Evolutionary conservation across 495 filamentous ascomycete genomes (phyloP).

Genomic region (Parathielavia appendiculata): DNA sequence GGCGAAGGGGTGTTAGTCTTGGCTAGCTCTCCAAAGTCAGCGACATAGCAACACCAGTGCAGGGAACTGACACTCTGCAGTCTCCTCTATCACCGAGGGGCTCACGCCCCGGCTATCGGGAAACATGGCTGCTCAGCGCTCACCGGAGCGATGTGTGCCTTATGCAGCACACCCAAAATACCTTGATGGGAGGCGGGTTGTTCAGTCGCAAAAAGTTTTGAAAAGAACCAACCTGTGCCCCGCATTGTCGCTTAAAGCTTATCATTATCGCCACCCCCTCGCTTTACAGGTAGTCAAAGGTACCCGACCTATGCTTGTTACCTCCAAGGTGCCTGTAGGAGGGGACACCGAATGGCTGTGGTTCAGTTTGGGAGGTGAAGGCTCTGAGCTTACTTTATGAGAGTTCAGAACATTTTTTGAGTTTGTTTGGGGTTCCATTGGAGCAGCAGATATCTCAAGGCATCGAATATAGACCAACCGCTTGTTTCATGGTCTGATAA

Average conservation of each 20-base stretch:
- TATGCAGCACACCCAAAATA: neutral
- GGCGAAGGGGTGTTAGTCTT: neutral
- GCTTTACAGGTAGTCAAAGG: too few species aligned
- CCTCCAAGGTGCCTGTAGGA: neutral
- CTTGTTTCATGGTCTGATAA: too few species aligned
- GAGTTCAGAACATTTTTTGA: too few species aligned
- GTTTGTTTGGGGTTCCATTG: too few species aligned
- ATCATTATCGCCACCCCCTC: neutral
- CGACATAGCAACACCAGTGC: neutral
- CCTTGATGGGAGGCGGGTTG: neutral
- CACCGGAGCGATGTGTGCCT: conserved; percentile 1
- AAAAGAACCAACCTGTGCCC: conserved; percentile 10
- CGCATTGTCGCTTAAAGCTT: conserved; percentile 9
- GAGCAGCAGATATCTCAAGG: too few species aligned
- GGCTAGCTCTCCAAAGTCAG: neutral
- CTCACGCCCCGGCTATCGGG: conserved; percentile 12
- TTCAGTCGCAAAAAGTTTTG: conserved; percentile 10
- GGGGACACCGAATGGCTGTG: neutral
- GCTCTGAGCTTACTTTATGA: too few species aligned
- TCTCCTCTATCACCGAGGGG: conserved; percentile 11
- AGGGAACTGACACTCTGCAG: conserved; percentile 13
- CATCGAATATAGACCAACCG: too few species aligned
- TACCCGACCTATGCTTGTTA: too few species aligned
- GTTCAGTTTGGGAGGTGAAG: too few species aligned
- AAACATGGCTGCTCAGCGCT: conserved; percentile 12